Evolutionary conservation across 139 green algal species (phyloP).

Genomic region (Edaphochlamys debaryana): DNA sequence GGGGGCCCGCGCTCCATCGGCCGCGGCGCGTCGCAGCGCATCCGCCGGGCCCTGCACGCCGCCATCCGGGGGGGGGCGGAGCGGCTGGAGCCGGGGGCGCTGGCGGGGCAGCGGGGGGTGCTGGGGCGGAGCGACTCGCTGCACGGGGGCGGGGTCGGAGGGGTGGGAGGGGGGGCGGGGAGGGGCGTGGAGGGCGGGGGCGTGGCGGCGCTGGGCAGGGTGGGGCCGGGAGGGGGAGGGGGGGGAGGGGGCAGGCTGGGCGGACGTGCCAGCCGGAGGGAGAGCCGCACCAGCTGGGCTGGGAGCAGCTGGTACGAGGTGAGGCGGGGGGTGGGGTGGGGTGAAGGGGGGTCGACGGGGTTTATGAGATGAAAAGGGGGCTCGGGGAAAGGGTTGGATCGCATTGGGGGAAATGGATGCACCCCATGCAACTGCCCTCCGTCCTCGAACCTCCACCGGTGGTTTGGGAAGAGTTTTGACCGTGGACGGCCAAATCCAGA

Average conservation of each 20-base stretch:
- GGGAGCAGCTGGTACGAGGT: neutral
- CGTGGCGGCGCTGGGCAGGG: too few relatives aligned
- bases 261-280: neutral
- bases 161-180: neutral
- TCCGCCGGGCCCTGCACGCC: neutral
- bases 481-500: too few relatives aligned
- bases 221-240: too few relatives aligned
- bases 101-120: neutral
- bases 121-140: neutral
- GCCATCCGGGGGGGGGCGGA: constrained; percentile 19
- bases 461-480: too few relatives aligned
- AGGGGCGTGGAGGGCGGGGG: neutral
- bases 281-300: neutral
- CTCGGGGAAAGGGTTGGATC: too few relatives aligned
- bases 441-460: too few relatives aligned
- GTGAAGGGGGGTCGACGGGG: too few relatives aligned
- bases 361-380: too few relatives aligned
- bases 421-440: too few relatives aligned
- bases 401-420: too few relatives aligned
- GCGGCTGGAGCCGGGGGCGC: neutral
- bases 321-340: too few relatives aligned
- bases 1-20: constrained; percentile 28
- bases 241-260: neutral
- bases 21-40: neutral
- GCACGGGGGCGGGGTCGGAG: neutral